Percentiles rank a stretch among this genome's conserved stretches.
Conservation (phyloP, 768 basidiomycete genomes). For the Suillus decipiens region DNA sequence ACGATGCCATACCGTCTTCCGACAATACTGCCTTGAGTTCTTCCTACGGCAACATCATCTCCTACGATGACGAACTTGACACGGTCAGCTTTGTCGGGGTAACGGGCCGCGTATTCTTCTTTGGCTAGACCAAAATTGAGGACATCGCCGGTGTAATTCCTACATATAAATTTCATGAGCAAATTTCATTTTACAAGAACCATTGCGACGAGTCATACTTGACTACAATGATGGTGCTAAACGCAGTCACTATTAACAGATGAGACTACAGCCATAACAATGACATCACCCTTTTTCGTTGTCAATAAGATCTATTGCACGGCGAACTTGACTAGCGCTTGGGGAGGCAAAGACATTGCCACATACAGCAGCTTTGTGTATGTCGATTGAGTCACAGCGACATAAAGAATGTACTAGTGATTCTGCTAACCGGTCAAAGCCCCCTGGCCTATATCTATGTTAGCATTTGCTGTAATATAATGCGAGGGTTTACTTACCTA, state of each 20-base stretch:
- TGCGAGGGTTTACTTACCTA: slow-evolving; percentile 52
- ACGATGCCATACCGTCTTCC: slow-evolving; percentile 60
- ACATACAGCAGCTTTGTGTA: slow-evolving; percentile 67
- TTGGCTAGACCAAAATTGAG: slow-evolving; percentile 91
- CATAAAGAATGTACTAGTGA: not conserved
- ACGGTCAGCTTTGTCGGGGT: slow-evolving; percentile 64
- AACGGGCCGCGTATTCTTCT: slow-evolving; percentile 74
- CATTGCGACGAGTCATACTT: slow-evolving; percentile 48
- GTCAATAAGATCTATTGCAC: slow-evolving; percentile 75
- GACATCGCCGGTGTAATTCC: slow-evolving; percentile 89
- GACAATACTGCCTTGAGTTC: slow-evolving; percentile 78
- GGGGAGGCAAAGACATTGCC: slow-evolving; percentile 92
- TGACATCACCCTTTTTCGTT: slow-evolving; percentile 66
- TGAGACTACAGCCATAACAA: slow-evolving; percentile 2
- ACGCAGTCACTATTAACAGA: slow-evolving; percentile 2
- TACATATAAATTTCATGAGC: slow-evolving; percentile 27
- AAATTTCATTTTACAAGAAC: not conserved
- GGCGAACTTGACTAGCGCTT: slow-evolving; percentile 79
- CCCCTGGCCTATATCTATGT: slow-evolving; percentile 56
- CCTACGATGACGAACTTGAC: slow-evolving; percentile 83
- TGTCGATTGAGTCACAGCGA: slow-evolving; percentile 1
- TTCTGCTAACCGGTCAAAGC: slow-evolving; percentile 63
- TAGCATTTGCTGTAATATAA: not conserved
- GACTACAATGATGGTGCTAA: slow-evolving; percentile 78
- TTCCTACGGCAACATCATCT: slow-evolving; percentile 88